Percentiles rank a stretch among this genome's conserved stretches.
Evolutionary conservation across 2,329 filamentous ascomycete species (phyloP).

Genomic region (Chalaropsis thielavioides): DNA sequence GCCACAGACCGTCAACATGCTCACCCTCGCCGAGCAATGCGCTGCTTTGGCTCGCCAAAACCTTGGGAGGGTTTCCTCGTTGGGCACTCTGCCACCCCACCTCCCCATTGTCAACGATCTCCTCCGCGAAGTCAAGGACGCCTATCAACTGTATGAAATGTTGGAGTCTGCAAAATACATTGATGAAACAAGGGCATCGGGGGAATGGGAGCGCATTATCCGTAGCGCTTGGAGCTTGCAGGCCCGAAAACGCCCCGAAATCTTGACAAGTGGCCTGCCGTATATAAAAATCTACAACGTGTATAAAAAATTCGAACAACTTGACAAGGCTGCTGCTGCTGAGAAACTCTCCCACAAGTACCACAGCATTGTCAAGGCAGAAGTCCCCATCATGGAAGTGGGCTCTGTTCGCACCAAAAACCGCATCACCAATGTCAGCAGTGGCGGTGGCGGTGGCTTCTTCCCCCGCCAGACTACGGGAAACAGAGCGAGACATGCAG

Average conservation of each 20-base stretch:
- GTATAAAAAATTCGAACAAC: background rate
- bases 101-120: background rate
- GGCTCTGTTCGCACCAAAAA: conserved; percentile 8
- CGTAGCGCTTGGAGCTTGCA: background rate
- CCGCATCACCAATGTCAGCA: conserved; percentile 9
- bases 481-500: background rate
- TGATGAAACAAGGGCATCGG: background rate
- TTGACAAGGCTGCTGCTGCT: background rate
- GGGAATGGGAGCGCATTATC: background rate
- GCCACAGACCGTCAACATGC: background rate
- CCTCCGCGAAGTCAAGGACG: background rate
- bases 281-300: background rate
- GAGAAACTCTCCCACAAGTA: background rate
- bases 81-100: background rate
- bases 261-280: background rate
- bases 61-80: background rate
- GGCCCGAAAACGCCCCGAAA: background rate
- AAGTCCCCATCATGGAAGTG: background rate
- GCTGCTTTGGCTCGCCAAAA: background rate
- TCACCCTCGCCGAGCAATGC: background rate
- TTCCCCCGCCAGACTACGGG: background rate
- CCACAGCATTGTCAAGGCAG: background rate
- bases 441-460: background rate
- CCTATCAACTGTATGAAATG: background rate
- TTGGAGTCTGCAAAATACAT: background rate